Evolutionary conservation across 2,329 filamentous ascomycete species (phyloP).

Genomic region (Cercospora janseana): DNA sequence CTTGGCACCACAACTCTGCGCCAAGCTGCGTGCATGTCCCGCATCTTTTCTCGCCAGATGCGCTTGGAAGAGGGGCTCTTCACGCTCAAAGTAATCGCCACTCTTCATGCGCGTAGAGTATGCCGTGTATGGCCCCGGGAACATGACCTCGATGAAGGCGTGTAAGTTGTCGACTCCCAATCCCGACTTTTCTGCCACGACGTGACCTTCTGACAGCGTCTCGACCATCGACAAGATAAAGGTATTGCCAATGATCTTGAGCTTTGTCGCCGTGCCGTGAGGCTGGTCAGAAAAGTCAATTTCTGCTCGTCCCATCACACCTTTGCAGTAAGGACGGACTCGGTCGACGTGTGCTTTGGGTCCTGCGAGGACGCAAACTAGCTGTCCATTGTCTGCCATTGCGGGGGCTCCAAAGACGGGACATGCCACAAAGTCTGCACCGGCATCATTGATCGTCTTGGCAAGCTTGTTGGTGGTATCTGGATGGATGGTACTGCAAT

Average conservation of each 20-base stretch:
- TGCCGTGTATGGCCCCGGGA: conserved; percentile 70
- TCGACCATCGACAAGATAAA: conserved; percentile 83
- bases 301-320: conserved; percentile 66
- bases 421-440: conserved; percentile 72
- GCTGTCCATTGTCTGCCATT: conserved; percentile 67
- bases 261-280: conserved; percentile 64
- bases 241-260: conserved; percentile 84
- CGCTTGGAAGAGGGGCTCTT: conserved; percentile 77
- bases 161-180: conserved; percentile 69
- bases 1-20: conserved; percentile 59
- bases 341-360: conserved; percentile 58
- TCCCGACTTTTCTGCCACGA: conserved; percentile 76
- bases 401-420: conserved; percentile 71
- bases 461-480: conserved; percentile 70
- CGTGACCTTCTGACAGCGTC: conserved; percentile 73
- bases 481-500: conserved; percentile 85
- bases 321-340: conserved; percentile 68
- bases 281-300: conserved; percentile 70
- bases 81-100: conserved; percentile 73
- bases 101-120: conserved; percentile 72
- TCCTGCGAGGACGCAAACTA: conserved; percentile 73
- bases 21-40: conserved; percentile 68
- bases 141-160: conserved; percentile 68
- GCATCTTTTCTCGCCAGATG: conserved; percentile 82
- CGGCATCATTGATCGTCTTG: conserved; percentile 55